Percentiles rank a stretch among this genome's conserved stretches.
Conservation (phyloP, 2,329 filamentous ascomycete genomes). For the Cercospora nicotianae region DNA sequence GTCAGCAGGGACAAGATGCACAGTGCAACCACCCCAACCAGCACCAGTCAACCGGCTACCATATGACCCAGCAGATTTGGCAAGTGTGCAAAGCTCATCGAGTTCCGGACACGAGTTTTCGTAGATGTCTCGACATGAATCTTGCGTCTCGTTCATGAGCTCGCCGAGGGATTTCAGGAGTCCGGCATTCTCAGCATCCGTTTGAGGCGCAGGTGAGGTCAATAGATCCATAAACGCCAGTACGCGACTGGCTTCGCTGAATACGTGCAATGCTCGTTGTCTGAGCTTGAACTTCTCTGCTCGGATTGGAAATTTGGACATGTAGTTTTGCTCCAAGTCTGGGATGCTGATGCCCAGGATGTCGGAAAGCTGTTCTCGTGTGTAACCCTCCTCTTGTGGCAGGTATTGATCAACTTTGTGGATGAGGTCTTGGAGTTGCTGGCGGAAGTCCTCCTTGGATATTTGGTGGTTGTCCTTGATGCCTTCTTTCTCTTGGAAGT, state of each 20-base stretch:
- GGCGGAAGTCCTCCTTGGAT: conserved; percentile 45
- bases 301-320: conserved; percentile 84
- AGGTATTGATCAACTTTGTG: conserved; percentile 69
- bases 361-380: conserved; percentile 76
- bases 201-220: conserved; percentile 43
- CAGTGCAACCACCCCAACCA: conserved; percentile 94
- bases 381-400: conserved; percentile 79
- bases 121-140: conserved; percentile 80
- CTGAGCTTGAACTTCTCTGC: conserved; percentile 84
- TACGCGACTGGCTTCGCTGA: conserved; percentile 83
- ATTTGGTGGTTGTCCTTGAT: conserved; percentile 52
- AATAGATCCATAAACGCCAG: conserved; percentile 79
- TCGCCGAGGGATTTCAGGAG: conserved; percentile 72
- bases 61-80: conserved; percentile 73
- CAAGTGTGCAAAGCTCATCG: conserved; percentile 83
- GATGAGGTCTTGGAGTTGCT: conserved; percentile 74
- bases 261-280: conserved; percentile 87
- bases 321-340: conserved; percentile 75
- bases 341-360: conserved; percentile 67
- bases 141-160: conserved; percentile 86
- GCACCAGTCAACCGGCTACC: conserved; percentile 87
- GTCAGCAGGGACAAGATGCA: conserved; percentile 84
- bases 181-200: conserved; percentile 59
- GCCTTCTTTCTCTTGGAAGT: conserved; percentile 61
- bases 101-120: conserved; percentile 91